Percentiles rank a stretch among this genome's conserved stretches.
Evolutionary conservation across 495 filamentous ascomycete species (phyloP).

Genomic region (Stereocaulon alpinum): DNA sequence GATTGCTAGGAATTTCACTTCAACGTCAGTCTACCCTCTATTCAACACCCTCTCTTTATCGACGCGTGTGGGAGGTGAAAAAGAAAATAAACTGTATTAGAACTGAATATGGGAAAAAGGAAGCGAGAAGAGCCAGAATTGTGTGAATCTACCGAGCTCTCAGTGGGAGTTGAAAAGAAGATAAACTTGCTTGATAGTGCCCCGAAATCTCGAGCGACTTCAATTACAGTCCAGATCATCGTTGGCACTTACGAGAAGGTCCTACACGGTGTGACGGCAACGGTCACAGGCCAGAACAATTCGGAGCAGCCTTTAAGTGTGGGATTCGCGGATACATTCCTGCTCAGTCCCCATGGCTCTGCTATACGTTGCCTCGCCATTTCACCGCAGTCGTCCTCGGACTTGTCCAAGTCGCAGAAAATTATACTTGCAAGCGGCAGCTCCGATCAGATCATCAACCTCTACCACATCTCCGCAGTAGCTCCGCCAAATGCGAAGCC

Average conservation of each 20-base stretch:
- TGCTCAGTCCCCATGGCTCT: slow-evolving; percentile 87
- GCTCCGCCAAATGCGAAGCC: slow-evolving; percentile 43
- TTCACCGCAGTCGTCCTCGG: slow-evolving; percentile 41
- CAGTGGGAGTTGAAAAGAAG: background rate
- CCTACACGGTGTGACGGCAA: slow-evolving; percentile 81
- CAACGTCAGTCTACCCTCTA: background rate
- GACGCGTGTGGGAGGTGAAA: background rate
- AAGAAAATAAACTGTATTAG: slow-evolving; percentile 16
- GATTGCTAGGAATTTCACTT: slow-evolving; percentile 2
- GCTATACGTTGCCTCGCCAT: slow-evolving; percentile 76
- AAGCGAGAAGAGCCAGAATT: slow-evolving; percentile 28
- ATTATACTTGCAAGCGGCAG: slow-evolving; percentile 79
- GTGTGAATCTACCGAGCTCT: background rate
- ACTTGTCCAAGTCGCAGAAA: slow-evolving; percentile 50
- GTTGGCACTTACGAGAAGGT: slow-evolving; percentile 92
- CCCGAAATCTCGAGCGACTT: background rate
- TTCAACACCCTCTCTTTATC: background rate
- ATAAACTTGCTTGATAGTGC: background rate
- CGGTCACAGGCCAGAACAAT: slow-evolving; percentile 34
- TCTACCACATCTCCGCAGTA: slow-evolving; percentile 77
- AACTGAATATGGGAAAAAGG: slow-evolving; percentile 27
- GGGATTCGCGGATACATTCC: slow-evolving; percentile 83
- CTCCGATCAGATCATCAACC: slow-evolving; percentile 87
- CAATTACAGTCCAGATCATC: slow-evolving; percentile 58
- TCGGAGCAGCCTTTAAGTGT: slow-evolving; percentile 27